Evolutionary conservation across 257 asterid genomes (phyloP).

Genomic region (Scutellaria barbata): DNA sequence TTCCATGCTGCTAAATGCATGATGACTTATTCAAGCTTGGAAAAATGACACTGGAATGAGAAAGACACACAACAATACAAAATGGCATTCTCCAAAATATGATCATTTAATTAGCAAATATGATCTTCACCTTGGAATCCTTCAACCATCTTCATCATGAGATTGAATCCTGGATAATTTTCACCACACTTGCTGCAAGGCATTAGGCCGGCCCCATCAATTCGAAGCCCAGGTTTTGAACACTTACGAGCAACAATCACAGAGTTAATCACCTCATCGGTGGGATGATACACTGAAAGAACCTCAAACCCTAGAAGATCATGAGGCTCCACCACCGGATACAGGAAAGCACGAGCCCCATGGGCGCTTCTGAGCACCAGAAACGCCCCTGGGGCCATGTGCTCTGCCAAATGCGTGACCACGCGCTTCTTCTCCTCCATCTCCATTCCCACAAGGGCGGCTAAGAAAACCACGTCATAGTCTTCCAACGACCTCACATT

Average conservation of each 20-base stretch:
- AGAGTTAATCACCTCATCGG: conserved; percentile 78
- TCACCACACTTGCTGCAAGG: conserved; percentile 62
- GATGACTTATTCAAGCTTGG: not conserved
- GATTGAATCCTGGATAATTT: conserved; percentile 48
- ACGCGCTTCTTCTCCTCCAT: conserved; percentile 54
- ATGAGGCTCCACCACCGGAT: conserved; percentile 64
- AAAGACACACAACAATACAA: not conserved
- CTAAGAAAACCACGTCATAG: conserved; percentile 76
- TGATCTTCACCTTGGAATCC: conserved; percentile 54
- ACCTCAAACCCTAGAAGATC: conserved; percentile 71
- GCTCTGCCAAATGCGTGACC: conserved; percentile 47
- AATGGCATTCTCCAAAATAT: not conserved
- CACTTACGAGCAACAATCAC: conserved; percentile 60
- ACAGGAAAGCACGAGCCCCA: conserved; percentile 71
- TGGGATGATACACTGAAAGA: conserved; percentile 68
- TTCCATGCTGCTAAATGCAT: conserved; percentile 18
- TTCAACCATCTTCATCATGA: conserved; percentile 58
- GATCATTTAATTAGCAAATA: conserved; percentile 34
- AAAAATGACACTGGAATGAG: not conserved
- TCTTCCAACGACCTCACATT: conserved; percentile 43
- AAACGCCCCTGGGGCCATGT: conserved; percentile 69
- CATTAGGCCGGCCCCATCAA: conserved; percentile 34
- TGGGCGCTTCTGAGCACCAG: conserved; percentile 78
- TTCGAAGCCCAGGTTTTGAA: not conserved
- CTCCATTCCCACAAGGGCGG: conserved; percentile 79